A percentile compares a stretch with the other conserved stretches of the same genome.
phyloP scores from a whole-genome alignment of 2,329 filamentous ascomycete genomes.

The Fusarium paranaense region DNA sequence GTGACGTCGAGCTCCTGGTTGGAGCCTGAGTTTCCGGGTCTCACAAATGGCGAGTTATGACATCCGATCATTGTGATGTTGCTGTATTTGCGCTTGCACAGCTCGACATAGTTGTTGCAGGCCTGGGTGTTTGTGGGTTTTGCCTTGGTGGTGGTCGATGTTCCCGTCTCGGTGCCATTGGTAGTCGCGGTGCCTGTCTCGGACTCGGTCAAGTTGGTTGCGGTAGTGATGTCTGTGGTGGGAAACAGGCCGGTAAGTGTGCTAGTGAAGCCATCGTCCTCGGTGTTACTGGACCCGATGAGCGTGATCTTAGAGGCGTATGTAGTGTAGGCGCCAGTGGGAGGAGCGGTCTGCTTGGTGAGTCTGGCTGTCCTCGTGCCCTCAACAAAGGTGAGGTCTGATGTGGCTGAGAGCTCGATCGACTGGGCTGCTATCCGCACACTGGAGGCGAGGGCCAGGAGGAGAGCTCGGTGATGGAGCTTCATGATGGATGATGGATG shows the following conservation, averaged over 20 bases:
- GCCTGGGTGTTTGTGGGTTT: slow-evolving; percentile 77
- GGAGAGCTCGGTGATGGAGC: slow-evolving; percentile 33
- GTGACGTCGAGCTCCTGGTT: slow-evolving; percentile 79
- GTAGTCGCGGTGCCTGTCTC: slow-evolving; percentile 46
- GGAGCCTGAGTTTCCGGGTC: slow-evolving; percentile 75
- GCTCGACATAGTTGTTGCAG: slow-evolving; percentile 83
- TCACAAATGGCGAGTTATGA: slow-evolving; percentile 85
- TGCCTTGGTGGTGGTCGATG: slow-evolving; percentile 45
- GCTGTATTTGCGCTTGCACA: slow-evolving; percentile 81
- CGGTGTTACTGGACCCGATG: slow-evolving; percentile 19
- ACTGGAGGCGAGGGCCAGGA: slow-evolving; percentile 39
- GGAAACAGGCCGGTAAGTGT: slow-evolving; percentile 59
- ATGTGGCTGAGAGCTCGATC: slow-evolving; percentile 48
- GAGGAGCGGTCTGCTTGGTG: slow-evolving; percentile 51
- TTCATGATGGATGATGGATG: slow-evolving; percentile 37
- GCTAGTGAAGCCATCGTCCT: slow-evolving; percentile 50
- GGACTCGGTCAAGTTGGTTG: not conserved
- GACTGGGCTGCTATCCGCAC: slow-evolving; percentile 37
- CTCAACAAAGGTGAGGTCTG: slow-evolving; percentile 51
- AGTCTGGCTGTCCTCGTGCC: slow-evolving; percentile 53
- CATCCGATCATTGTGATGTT: slow-evolving; percentile 83
- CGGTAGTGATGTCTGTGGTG: slow-evolving; percentile 41
- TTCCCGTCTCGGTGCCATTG: slow-evolving; percentile 52
- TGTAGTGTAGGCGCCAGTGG: slow-evolving; percentile 42
- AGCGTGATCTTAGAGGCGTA: slow-evolving; percentile 44